These are phyloP conservation scores for Flaveria trinervia DNA, from an alignment of 129 eudicot species.

Conservation along the genomic window DNA sequence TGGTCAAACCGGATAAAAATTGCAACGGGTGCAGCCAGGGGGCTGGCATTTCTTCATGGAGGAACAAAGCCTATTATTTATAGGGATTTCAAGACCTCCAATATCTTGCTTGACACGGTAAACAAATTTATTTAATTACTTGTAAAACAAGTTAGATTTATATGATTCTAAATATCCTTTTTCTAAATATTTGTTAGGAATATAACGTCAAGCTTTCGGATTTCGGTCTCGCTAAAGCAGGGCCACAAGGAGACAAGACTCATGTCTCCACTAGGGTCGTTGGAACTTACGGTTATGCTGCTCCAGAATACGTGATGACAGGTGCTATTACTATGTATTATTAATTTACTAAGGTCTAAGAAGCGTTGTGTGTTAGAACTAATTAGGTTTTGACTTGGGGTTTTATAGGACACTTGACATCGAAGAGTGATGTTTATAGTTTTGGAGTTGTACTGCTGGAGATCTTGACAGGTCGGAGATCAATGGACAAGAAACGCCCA, in stretches of 20 bases:
- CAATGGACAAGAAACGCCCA: conserved; percentile 94
- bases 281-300: conserved; percentile 97
- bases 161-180: neutral
- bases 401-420: conserved; percentile 79
- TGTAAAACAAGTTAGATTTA: neutral
- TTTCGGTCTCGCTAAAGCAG: conserved; percentile 97
- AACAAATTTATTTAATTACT: neutral
- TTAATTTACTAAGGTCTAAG: neutral
- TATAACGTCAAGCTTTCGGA: conserved; percentile 94
- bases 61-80: conserved; percentile 92
- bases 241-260: conserved; percentile 96
- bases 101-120: conserved; percentile 91
- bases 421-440: conserved; percentile 89
- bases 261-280: conserved; percentile 95
- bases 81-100: conserved; percentile 95
- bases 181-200: conserved; percentile 44
- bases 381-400: neutral
- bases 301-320: conserved; percentile 98
- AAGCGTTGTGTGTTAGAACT: neutral
- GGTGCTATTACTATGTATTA: conserved; percentile 44
- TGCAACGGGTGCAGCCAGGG: conserved; percentile 97
- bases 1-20: conserved; percentile 93
- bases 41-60: conserved; percentile 87
- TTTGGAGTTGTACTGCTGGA: conserved; percentile 93
- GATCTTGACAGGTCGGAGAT: conserved; percentile 90